Base-by-base conservation (phyloP, 495 filamentous ascomycete genomes). In the Penicillium malachiteum region DNA sequence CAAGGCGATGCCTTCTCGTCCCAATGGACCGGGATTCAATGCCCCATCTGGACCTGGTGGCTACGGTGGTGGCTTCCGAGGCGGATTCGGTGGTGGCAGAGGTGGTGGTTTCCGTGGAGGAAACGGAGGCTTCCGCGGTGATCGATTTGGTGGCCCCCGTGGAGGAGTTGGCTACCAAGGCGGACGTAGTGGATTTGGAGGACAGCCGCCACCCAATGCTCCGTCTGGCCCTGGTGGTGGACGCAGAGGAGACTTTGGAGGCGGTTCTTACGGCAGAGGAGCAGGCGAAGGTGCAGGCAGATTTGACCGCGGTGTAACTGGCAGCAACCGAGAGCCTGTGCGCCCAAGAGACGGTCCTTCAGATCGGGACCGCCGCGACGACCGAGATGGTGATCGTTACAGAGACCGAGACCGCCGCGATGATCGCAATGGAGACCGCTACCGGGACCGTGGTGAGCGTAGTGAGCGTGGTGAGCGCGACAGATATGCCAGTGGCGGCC, bases 211-310 rank as follows among this genome's bases (percentile, higher is more conserved):
- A 49, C 85, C 87, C 30, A 90, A 91, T 66, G 89, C 89, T 33
- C 89, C 89, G 18, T 87, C 87, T 57, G 89, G 89, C 32, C 89
- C 89, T n/a, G 84, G 88, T 52, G 86, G 83, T 63, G 81, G 79
- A 57, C 75, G 81, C 38, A 78, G 78, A 55, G 81, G 79, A 53
- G 50, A 80, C 32, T 76, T 71, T 48, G 77, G 77, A 47, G 77
- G 73, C 45, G 76, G 73, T 31, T 46, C 43, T 46, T 32, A 46
- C 61, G 54, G 61, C 30, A 52, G 55, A 44, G 44, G 63, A 37
- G 55, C 52, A 44, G 44, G 63, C 37, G 63, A 66, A 50, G 71
- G 74, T 57, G 78, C 75, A 55, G 74, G 70, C 65, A 76, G 80
- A 58, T 71, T 63, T 52, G 76, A 83, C 52, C 71, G 77, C 65